phyloP scores from a whole-genome alignment of 2,329 filamentous ascomycete genomes.

The Aureobasidium pullulans region DNA sequence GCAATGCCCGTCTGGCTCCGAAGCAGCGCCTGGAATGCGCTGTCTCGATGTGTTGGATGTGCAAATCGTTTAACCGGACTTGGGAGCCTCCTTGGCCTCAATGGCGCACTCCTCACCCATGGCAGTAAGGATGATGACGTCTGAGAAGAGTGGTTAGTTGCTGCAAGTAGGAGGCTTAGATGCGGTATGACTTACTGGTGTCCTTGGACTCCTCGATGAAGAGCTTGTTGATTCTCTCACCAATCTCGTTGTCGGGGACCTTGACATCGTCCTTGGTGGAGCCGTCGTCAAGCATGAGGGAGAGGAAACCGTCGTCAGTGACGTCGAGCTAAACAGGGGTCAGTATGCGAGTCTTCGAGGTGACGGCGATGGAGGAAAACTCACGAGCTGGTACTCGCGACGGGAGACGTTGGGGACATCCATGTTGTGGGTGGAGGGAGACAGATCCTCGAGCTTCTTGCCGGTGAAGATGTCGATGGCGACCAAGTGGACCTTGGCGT shows the following conservation, averaged over 20 bases:
- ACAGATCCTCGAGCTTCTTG: conserved; percentile 99
- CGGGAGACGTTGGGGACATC: conserved; percentile 92
- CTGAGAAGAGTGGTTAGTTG: conserved; percentile 40
- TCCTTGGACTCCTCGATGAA: conserved; percentile 84
- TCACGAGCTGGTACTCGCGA: conserved; percentile 88
- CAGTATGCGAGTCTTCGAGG: conserved; percentile 15
- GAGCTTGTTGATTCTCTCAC: conserved; percentile 75
- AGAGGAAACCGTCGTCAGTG: conserved; percentile 89
- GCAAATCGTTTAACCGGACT: conserved; percentile 19
- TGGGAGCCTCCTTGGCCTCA: conserved; percentile 88
- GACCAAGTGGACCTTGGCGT: conserved; percentile 99
- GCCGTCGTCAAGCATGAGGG: conserved; percentile 82
- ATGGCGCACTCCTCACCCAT: conserved; percentile 94
- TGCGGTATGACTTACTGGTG: conserved; percentile 62
- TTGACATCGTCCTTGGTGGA: conserved; percentile 91
- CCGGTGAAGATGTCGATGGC: conserved; percentile 98
- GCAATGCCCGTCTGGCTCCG: conserved; percentile 16
- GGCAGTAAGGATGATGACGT: conserved; percentile 84
- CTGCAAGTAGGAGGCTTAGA: not conserved
- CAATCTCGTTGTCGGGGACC: conserved; percentile 81
- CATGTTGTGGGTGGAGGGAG: conserved; percentile 95
- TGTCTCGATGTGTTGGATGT: conserved; percentile 10
- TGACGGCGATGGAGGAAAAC: conserved; percentile 31
- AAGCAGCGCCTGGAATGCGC: conserved; percentile 16
- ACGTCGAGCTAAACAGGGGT: conserved; percentile 66